These are phyloP conservation scores for Fusarium sterilihyphosum DNA, from an alignment of 2,329 filamentous ascomycete species.

Conservation along the genomic window DNA sequence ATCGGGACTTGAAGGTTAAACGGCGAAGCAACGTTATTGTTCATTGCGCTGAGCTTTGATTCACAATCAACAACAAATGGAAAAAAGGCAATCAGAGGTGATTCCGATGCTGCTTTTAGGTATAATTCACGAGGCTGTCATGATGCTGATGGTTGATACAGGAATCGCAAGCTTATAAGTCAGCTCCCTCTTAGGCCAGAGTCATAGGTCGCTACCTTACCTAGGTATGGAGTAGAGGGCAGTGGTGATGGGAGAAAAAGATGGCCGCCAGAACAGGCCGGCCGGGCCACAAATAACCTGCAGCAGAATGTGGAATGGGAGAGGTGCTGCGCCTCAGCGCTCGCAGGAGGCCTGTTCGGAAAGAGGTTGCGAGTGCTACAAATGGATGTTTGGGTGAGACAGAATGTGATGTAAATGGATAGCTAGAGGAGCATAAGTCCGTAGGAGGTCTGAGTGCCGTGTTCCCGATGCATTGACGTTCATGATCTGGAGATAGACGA, in stretches of 20 bases:
- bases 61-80: neutral
- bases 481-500: neutral
- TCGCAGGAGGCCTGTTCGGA: constrained; percentile 29
- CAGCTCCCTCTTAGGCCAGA: constrained; percentile 23
- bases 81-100: constrained; percentile 5
- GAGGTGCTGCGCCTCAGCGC: constrained; percentile 31
- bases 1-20: constrained; percentile 27
- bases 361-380: constrained; percentile 2
- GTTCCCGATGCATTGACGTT: constrained; percentile 6
- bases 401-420: constrained; percentile 15
- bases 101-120: constrained; percentile 20
- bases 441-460: constrained; percentile 2
- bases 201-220: neutral
- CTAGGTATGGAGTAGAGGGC: constrained; percentile 13
- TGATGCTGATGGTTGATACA: constrained; percentile 17
- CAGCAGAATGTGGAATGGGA: constrained; percentile 10
- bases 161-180: constrained; percentile 31
- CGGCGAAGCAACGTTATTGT: constrained; percentile 25
- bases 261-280: constrained; percentile 29
- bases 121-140: constrained; percentile 27
- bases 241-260: constrained; percentile 13
- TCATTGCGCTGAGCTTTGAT: constrained; percentile 10
- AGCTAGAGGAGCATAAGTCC: neutral
- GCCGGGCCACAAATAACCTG: constrained; percentile 19
- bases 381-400: constrained; percentile 15